Evolutionary conservation across 2,329 filamentous ascomycete species (phyloP), one percentile per base, ranked within the genome.

Genomic region (Penicillium polonicum): DNA sequence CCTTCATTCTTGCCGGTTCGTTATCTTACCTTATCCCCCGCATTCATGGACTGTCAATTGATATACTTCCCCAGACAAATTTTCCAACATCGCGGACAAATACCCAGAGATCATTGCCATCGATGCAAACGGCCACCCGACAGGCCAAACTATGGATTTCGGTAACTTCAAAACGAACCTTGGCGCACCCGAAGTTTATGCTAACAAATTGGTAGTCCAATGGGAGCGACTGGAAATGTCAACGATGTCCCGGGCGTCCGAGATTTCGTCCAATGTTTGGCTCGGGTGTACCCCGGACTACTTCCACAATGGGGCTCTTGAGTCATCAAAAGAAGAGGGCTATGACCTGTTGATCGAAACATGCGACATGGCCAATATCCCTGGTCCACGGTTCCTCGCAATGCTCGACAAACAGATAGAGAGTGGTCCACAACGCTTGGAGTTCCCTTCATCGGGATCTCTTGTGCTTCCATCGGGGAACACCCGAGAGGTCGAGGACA

Each of bases 361-460:
- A 63, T 93, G 84, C 70, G 94, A 99, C 72, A 77, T 92, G 25
- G 92, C 92, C 2, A 86, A 87, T 45, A 81, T 97, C 13, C 86
- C 86, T 0, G 88, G 92, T 60, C 82, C 87, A 0, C 80, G 81
- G n/a, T 82, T 83, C 6, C 78, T 97, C 46, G 81, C 84, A 57
- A 78, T 82, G 50, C 79, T 92, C 56, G 82, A 85, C 31, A 83
- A 88, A 65, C 76, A 83, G 57, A 69, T 82, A 0, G 74, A 82
- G 45, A 76, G 76, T 41, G 76, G 78, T 5, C 76, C 83, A 15
- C 76, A 86, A 59, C 79, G 83, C 61, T 78, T 95, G 52, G 89
- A 96, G 64, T 97, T 97, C 60, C 93, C 93, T 1, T 94, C 92
- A 0, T 97, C 93, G 1, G 94, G 94, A n/a, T 95, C 91, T 67